These are phyloP conservation scores for Dryadomyces sulphureus DNA, from an alignment of 2,329 filamentous ascomycete genomes.

Conservation along the genomic window DNA sequence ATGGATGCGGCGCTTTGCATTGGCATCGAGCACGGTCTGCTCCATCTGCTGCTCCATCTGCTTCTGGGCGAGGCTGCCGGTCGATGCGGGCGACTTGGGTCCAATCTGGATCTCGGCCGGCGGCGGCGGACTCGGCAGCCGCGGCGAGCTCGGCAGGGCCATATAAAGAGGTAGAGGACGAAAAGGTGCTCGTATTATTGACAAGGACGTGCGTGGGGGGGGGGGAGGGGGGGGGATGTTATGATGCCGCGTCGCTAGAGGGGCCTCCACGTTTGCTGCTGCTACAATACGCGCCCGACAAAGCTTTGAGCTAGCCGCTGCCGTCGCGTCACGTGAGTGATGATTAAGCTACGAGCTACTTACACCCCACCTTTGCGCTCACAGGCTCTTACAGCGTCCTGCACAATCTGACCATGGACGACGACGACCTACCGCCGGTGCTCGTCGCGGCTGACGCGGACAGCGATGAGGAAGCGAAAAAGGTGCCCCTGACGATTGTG, in stretches of 20 bases:
- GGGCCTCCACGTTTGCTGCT: neutral
- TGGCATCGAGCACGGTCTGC: constrained; percentile 51
- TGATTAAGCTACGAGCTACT: no score
- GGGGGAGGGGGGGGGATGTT: neutral
- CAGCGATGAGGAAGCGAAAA: constrained; percentile 25
- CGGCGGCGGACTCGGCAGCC: constrained; percentile 87
- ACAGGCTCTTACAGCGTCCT: neutral
- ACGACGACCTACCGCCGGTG: constrained; percentile 49
- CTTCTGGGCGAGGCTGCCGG: constrained; percentile 28
- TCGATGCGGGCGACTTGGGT: constrained; percentile 15
- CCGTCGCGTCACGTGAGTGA: no score
- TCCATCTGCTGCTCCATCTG: constrained; percentile 45
- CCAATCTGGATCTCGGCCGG: constrained; percentile 88
- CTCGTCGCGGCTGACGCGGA: constrained; percentile 34
- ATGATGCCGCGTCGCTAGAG: neutral
- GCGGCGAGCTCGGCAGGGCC: constrained; percentile 65
- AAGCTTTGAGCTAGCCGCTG: neutral
- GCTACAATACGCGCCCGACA: neutral
- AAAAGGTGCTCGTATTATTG: no score
- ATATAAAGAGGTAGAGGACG: no score
- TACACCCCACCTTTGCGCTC: neutral
- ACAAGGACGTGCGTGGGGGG: no score
- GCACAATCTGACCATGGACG: constrained; percentile 44
- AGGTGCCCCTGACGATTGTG: constrained; percentile 74
- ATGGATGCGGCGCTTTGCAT: constrained; percentile 71